Evolutionary conservation across 768 basidiomycete species (phyloP).

Genomic region (Boletus fagicola): DNA sequence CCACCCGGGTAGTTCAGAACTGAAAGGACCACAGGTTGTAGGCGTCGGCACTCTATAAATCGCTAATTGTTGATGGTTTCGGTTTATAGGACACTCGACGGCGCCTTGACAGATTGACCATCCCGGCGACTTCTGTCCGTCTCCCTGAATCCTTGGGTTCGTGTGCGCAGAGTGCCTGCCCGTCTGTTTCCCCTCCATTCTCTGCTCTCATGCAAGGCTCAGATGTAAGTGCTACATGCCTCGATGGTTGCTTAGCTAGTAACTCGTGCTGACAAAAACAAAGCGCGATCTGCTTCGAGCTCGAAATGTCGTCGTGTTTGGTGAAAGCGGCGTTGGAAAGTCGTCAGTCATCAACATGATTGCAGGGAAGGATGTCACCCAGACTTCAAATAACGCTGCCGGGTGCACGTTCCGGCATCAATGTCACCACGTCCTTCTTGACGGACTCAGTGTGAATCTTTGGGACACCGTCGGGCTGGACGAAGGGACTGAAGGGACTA

Average conservation of each 20-base stretch:
- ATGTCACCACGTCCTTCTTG: conserved; percentile 24
- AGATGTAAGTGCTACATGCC: conserved; percentile 7
- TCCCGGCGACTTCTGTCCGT: conserved; percentile 7
- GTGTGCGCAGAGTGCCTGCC: conserved; percentile 9
- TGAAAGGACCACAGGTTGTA: conserved; percentile 4
- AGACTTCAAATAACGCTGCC: conserved; percentile 28
- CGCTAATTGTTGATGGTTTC: not conserved
- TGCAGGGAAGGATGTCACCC: conserved; percentile 24
- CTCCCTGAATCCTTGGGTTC: not conserved
- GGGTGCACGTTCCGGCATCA: conserved; percentile 36
- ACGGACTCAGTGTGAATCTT: conserved; percentile 20
- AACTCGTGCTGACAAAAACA: not conserved
- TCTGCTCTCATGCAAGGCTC: conserved; percentile 9
- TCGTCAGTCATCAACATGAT: conserved; percentile 44
- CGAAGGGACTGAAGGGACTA: conserved; percentile 30
- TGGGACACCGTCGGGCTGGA: conserved; percentile 36
- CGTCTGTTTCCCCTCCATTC: conserved; percentile 6
- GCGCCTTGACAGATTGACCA: conserved; percentile 8
- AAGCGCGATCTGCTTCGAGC: conserved; percentile 7
- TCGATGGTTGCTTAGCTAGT: not conserved
- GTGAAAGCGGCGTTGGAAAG: conserved; percentile 41
- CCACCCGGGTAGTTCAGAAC: not conserved
- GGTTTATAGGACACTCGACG: conserved; percentile 11
- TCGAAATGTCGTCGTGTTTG: conserved; percentile 41
- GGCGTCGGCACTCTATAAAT: not conserved